Percentiles rank a stretch among this genome's conserved stretches.
phyloP scores from a whole-genome alignment of 306 rosid genomes.

The Cicer cuneatum region DNA sequence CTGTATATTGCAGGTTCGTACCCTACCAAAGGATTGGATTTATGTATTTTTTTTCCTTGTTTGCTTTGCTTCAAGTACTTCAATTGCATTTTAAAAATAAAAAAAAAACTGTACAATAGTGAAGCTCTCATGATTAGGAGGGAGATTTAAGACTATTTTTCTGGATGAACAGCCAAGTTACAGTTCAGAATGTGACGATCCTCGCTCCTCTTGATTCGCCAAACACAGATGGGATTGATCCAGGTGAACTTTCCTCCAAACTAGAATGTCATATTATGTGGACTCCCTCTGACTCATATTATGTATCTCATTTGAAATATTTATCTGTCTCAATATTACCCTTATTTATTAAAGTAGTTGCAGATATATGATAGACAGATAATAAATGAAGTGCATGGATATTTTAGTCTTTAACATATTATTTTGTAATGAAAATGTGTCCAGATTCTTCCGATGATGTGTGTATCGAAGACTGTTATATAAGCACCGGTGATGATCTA shows the following conservation, averaged over 20 bases:
- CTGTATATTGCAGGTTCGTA: constrained; percentile 85
- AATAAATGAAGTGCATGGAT: too few relatives aligned
- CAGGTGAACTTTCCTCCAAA: constrained; percentile 58
- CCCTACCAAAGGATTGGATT: constrained; percentile 35
- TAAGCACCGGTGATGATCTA: constrained; percentile 84
- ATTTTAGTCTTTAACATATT: too few relatives aligned
- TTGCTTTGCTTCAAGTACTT: constrained; percentile 45
- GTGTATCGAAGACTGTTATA: constrained; percentile 84
- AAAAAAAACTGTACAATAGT: constrained; percentile 45
- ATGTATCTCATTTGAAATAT: too few relatives aligned
- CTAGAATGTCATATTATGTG: background rate
- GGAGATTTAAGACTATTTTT: constrained; percentile 62
- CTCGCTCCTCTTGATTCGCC: constrained; percentile 78
- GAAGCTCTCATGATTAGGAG: constrained; percentile 55
- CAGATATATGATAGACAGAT: too few relatives aligned
- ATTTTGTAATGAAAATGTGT: background rate
- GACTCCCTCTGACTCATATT: too few relatives aligned
- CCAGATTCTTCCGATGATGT: constrained; percentile 76
- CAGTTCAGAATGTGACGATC: constrained; percentile 65
- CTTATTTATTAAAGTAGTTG: too few relatives aligned
- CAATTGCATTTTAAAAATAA: constrained; percentile 37
- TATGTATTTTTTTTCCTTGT: constrained; percentile 31
- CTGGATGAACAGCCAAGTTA: constrained; percentile 74
- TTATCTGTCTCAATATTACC: too few relatives aligned
- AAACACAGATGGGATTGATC: constrained; percentile 82